Evolutionary conservation across 108 stramenopile species (phyloP).

Genomic region (Conticribra guillardii): DNA sequence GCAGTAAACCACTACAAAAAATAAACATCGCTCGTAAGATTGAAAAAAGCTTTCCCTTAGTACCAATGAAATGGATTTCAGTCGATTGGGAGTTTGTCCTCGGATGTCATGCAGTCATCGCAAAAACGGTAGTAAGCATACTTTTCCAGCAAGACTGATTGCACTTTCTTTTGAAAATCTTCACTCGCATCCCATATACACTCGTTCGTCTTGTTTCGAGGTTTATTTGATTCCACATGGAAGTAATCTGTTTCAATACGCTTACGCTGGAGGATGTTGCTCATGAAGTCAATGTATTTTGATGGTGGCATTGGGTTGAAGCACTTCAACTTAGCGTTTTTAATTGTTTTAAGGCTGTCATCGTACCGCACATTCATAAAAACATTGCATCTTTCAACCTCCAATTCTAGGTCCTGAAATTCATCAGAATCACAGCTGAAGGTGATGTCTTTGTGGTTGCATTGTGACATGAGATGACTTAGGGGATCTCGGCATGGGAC

Average conservation of each 20-base stretch:
- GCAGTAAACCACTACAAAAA: too few relatives aligned
- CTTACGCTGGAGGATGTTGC: constrained; percentile 1
- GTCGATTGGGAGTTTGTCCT: constrained; percentile 7
- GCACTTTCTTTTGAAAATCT: constrained; percentile 8
- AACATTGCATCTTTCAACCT: not conserved
- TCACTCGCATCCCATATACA: constrained; percentile 12
- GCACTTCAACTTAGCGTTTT: constrained; percentile 15
- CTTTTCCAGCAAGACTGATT: constrained; percentile 8
- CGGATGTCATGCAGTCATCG: constrained; percentile 18
- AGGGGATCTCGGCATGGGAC: constrained; percentile 55
- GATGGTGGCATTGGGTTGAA: constrained; percentile 16
- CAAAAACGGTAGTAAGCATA: constrained; percentile 37
- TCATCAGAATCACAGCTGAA: not conserved
- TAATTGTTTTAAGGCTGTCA: not conserved
- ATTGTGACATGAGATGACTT: constrained; percentile 46
- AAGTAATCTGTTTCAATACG: constrained; percentile 18
- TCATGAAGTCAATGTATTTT: constrained; percentile 21
- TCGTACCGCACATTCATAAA: not conserved
- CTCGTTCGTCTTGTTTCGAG: constrained; percentile 9
- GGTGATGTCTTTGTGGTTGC: constrained; percentile 26
- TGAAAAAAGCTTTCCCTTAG: too few relatives aligned
- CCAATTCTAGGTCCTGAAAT: not conserved
- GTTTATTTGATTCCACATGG: constrained; percentile 13
- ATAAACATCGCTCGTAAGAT: too few relatives aligned
- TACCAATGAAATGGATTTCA: too few relatives aligned